Evolutionary conservation across 2,329 filamentous ascomycete species (phyloP).

Genomic region (Trichoderma sp.): DNA sequence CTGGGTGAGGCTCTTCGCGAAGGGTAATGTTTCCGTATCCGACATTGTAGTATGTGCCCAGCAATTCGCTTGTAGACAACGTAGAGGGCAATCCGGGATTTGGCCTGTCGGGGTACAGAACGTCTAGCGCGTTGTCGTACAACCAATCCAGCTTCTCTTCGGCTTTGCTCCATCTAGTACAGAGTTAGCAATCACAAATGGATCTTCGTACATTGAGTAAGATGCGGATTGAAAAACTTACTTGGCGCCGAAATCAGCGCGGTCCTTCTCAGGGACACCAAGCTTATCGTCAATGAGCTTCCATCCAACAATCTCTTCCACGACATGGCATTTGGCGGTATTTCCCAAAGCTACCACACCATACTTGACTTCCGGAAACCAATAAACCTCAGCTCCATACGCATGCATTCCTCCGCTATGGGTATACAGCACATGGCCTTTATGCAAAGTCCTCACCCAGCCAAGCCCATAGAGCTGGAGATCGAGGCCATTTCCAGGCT

Average conservation of each 20-base stretch:
- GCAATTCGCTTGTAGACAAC: slow-evolving; percentile 32
- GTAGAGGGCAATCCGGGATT: slow-evolving; percentile 35
- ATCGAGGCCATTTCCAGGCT: slow-evolving; percentile 12
- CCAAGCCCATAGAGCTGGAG: slow-evolving; percentile 31
- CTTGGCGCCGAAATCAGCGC: slow-evolving; percentile 24
- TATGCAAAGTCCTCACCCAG: slow-evolving; percentile 29
- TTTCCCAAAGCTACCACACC: slow-evolving; percentile 40
- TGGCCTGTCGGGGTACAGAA: slow-evolving; percentile 39
- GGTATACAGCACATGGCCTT: slow-evolving; percentile 29
- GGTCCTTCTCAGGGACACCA: slow-evolving; percentile 22
- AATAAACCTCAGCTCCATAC: slow-evolving; percentile 31
- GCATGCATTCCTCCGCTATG: slow-evolving; percentile 32
- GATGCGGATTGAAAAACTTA: slow-evolving; percentile 20
- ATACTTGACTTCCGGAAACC: slow-evolving; percentile 34
- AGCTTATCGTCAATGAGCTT: slow-evolving; percentile 34
- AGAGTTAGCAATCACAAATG: not conserved
- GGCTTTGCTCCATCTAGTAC: not conserved
- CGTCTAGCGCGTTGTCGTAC: slow-evolving; percentile 33
- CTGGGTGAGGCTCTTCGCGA: slow-evolving; percentile 19
- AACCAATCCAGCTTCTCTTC: slow-evolving; percentile 3
- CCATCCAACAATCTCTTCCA: slow-evolving; percentile 26
- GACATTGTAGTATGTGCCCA: slow-evolving; percentile 44
- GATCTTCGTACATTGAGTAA: not conserved
- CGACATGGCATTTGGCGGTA: slow-evolving; percentile 39
- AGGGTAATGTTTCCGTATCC: slow-evolving; percentile 37